Evolutionary conservation across 2,329 filamentous ascomycete species (phyloP).

Genomic region (Microdochium paspali): DNA sequence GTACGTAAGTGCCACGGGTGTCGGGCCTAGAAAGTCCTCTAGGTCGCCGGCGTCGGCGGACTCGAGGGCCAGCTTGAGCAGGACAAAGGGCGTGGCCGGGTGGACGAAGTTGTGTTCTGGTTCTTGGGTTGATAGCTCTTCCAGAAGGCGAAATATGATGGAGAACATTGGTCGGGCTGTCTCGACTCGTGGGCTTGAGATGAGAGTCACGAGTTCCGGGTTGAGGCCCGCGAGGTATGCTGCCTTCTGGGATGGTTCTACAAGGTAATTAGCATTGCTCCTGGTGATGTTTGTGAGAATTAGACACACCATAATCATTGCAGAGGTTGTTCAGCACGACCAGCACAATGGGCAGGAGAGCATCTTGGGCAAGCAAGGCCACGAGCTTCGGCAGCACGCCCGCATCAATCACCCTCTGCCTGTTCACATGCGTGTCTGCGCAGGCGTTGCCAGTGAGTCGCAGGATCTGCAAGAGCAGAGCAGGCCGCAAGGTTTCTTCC

Average conservation of each 20-base stretch:
- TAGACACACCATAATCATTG: conserved; percentile 48
- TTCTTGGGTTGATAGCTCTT: conserved; percentile 42
- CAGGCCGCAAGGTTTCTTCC: conserved; percentile 24
- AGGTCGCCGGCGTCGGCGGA: conserved; percentile 25
- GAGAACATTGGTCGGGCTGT: conserved; percentile 33
- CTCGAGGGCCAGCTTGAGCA: conserved; percentile 30
- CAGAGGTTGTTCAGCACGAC: conserved; percentile 55
- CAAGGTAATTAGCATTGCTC: conserved; percentile 3
- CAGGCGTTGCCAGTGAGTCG: conserved; percentile 54
- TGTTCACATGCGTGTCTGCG: conserved; percentile 54
- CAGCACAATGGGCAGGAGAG: conserved; percentile 40
- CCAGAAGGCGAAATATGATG: conserved; percentile 47
- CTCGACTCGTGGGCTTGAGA: conserved; percentile 33
- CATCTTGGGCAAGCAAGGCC: conserved; percentile 34
- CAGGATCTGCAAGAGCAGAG: conserved; percentile 43
- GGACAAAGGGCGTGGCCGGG: conserved; percentile 33
- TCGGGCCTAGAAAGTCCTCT: conserved; percentile 44
- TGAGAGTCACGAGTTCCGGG: conserved; percentile 35
- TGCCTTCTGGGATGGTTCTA: conserved; percentile 48
- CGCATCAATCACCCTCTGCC: conserved; percentile 41
- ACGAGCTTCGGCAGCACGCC: conserved; percentile 38
- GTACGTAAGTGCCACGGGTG: conserved; percentile 44
- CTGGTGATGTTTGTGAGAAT: neutral
- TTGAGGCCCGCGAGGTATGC: conserved; percentile 44
- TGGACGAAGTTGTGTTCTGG: conserved; percentile 33